Evolutionary conservation across 2,329 filamentous ascomycete genomes (phyloP).

Genomic region (Neopestalotiopsis clavispora): DNA sequence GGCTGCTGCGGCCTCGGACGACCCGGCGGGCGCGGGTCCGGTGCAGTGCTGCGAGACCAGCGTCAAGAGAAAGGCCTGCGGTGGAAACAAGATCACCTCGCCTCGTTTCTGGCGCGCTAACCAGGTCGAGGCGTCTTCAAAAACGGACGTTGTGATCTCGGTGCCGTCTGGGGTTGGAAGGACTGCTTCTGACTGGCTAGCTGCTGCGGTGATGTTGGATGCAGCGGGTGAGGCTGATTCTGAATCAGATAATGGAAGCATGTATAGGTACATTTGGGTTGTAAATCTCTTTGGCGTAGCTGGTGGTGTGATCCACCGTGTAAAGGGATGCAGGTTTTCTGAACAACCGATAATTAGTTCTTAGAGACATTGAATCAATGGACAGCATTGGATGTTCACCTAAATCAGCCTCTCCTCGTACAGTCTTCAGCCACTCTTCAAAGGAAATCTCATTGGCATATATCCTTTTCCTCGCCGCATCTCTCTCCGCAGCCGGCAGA

Average conservation of each 20-base stretch:
- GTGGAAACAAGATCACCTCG: constrained; percentile 85
- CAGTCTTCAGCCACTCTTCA: constrained; percentile 61
- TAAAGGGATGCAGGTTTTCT: constrained; percentile 79
- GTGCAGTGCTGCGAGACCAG: constrained; percentile 60
- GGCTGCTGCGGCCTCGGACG: constrained; percentile 26
- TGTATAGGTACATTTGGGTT: constrained; percentile 96
- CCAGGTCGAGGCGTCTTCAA: constrained; percentile 74
- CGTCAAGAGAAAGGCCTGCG: constrained; percentile 78
- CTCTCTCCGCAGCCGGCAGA: constrained; percentile 62
- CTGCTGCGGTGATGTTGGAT: constrained; percentile 34
- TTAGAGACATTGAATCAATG: not conserved
- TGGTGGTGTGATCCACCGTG: constrained; percentile 86
- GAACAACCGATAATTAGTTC: not conserved
- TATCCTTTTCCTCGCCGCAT: constrained; percentile 69
- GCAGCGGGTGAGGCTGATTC: constrained; percentile 23
- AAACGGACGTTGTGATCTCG: constrained; percentile 75
- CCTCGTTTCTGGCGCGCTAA: constrained; percentile 65
- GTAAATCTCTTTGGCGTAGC: constrained; percentile 79
- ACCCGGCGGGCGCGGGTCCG: constrained; percentile 33
- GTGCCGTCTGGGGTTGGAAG: constrained; percentile 75
- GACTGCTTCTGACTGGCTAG: constrained; percentile 53
- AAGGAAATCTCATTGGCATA: constrained; percentile 72
- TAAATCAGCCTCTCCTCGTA: constrained; percentile 67
- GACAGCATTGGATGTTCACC: constrained; percentile 47
- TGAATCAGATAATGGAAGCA: constrained; percentile 66